phyloP scores from a whole-genome alignment of 2,329 filamentous ascomycete species.

The Pseudogymnoascus sp. region DNA sequence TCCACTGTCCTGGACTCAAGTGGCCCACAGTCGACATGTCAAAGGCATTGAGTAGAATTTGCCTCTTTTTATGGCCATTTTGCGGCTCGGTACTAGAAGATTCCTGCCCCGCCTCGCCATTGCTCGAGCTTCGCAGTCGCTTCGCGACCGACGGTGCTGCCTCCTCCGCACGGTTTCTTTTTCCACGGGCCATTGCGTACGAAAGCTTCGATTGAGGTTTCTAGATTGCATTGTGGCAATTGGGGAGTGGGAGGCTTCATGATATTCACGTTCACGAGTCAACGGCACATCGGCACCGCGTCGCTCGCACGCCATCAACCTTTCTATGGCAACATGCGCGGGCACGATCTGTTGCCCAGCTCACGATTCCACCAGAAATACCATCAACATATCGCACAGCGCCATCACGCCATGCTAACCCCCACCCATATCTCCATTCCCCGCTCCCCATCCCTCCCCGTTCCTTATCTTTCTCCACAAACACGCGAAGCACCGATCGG shows the following conservation, averaged over 20 bases:
- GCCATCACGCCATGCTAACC: not conserved
- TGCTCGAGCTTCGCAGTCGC: not conserved
- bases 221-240: not conserved
- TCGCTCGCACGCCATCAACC: not conserved
- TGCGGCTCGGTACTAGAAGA: not conserved
- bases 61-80: conserved; percentile 35
- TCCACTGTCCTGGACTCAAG: conserved; percentile 60
- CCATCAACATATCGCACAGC: not conserved
- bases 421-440: not conserved
- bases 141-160: not conserved
- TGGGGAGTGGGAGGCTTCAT: not conserved
- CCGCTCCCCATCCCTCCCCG: too few species aligned
- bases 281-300: not conserved
- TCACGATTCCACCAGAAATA: not conserved
- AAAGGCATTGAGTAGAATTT: conserved; percentile 57
- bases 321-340: not conserved
- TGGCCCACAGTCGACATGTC: conserved; percentile 60
- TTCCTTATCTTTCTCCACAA: not conserved
- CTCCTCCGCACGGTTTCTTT: not conserved
- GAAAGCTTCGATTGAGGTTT: not conserved
- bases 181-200: not conserved
- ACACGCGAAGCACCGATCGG: not conserved
- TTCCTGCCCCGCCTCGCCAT: not conserved
- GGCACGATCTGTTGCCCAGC: not conserved
- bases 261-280: not conserved